phyloP scores from a whole-genome alignment of 768 basidiomycete genomes.

The Lepiota venenata region DNA sequence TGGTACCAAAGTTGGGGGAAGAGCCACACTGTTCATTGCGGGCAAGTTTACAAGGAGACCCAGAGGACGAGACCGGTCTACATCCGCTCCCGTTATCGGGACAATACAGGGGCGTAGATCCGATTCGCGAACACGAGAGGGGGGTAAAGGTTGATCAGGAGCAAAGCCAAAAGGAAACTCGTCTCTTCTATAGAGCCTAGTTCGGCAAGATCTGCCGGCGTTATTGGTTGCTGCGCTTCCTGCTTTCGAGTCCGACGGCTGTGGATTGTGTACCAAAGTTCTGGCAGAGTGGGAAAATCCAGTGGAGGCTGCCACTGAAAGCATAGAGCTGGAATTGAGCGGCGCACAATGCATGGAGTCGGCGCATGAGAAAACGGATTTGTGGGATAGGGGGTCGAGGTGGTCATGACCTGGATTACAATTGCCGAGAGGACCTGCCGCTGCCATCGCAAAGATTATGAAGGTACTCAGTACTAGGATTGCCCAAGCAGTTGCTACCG shows the following conservation, averaged over 20 bases:
- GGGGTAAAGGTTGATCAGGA: not conserved
- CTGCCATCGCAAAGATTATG: not conserved
- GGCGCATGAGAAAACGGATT: not conserved
- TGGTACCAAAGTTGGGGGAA: not conserved
- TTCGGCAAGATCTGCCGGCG: not conserved
- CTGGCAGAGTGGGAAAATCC: not conserved
- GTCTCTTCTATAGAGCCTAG: not conserved
- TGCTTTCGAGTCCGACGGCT: too few species aligned
- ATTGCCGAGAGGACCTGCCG: too few species aligned
- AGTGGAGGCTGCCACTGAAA: too few species aligned
- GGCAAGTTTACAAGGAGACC: not conserved
- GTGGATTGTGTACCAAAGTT: not conserved
- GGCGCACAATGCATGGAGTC: not conserved
- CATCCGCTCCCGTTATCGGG: slow-evolving; percentile 6
- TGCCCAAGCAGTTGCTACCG: not conserved
- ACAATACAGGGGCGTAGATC: not conserved
- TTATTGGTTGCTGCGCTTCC: not conserved
- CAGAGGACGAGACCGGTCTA: not conserved
- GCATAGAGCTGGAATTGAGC: not conserved
- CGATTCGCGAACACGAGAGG: not conserved
- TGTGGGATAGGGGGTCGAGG: not conserved
- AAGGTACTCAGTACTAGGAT: not conserved
- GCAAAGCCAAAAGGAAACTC: slow-evolving; percentile 4
- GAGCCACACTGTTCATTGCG: not conserved
- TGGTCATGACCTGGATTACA: not conserved